These are phyloP conservation scores for Lichtheimia ornata DNA, from an alignment of 371 early-diverging fungal species.

Conservation along the genomic window DNA sequence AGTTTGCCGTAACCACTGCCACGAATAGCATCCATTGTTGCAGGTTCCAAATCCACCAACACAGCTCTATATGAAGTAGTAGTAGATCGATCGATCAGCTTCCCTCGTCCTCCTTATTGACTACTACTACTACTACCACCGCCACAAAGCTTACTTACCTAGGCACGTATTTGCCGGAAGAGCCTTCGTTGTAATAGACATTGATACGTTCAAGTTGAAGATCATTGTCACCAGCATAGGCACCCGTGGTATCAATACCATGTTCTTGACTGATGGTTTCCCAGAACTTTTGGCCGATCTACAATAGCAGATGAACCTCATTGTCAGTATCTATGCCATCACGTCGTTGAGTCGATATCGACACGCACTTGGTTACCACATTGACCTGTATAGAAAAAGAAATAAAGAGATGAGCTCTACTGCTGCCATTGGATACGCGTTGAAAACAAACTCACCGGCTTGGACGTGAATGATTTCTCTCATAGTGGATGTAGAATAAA, in stretches of 20 bases:
- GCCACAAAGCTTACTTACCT: constrained; percentile 18
- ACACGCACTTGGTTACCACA: constrained; percentile 74
- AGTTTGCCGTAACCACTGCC: constrained; percentile 66
- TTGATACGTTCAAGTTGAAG: constrained; percentile 95
- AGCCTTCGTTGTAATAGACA: constrained; percentile 96
- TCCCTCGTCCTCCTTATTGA: not conserved
- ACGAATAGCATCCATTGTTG: constrained; percentile 96
- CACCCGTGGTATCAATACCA: constrained; percentile 82
- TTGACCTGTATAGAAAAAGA: constrained; percentile 67
- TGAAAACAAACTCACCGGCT: constrained; percentile 63
- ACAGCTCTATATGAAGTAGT: constrained; percentile 87
- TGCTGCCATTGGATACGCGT: not conserved
- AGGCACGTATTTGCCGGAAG: constrained; percentile 85
- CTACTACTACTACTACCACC: too few species aligned
- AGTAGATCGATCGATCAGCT: constrained; percentile 41
- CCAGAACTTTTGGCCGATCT: constrained; percentile 93
- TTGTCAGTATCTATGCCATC: not conserved
- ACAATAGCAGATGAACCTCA: constrained; percentile 60
- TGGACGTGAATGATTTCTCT: constrained; percentile 99
- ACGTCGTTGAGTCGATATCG: not conserved
- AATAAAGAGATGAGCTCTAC: not conserved
- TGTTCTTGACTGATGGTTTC: constrained; percentile 94
- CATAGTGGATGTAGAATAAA: constrained; percentile 57
- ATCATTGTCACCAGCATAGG: constrained; percentile 80
- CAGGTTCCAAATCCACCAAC: constrained; percentile 98